These are phyloP conservation scores for Syncephalastrum racemosum DNA, from an alignment of 371 early-diverging fungal species.

Conservation along the genomic window DNA sequence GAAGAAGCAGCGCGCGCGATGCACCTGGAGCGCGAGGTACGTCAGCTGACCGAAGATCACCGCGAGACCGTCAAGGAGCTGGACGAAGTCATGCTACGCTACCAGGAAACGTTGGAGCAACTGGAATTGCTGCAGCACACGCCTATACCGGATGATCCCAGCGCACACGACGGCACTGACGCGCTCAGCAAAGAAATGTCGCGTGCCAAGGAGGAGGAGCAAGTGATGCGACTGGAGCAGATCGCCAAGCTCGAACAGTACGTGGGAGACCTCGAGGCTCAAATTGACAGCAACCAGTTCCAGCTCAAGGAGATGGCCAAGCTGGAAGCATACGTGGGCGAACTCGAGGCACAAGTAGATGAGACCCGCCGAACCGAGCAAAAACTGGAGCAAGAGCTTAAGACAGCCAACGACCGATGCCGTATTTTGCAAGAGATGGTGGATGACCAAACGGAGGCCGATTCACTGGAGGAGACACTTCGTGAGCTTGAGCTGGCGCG, in stretches of 20 bases:
- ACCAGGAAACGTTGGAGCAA: constrained; percentile 38
- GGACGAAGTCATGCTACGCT: constrained; percentile 36
- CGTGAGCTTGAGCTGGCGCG: neutral
- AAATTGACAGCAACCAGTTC: constrained; percentile 8
- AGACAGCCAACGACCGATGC: constrained; percentile 3
- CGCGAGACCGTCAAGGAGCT: constrained; percentile 36
- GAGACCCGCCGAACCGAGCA: neutral
- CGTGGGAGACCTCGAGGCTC: constrained; percentile 11
- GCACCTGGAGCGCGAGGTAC: constrained; percentile 21
- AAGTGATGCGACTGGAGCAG: constrained; percentile 12
- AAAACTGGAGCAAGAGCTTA: constrained; percentile 3
- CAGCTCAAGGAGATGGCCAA: constrained; percentile 9
- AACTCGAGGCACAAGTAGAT: no score
- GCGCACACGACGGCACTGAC: neutral
- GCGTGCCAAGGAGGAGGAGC: constrained; percentile 37
- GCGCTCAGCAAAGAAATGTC: constrained; percentile 38
- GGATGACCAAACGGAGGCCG: constrained; percentile 6
- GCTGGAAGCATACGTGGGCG: neutral
- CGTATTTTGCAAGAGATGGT: constrained; percentile 6
- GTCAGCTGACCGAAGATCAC: constrained; percentile 29
- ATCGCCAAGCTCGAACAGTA: constrained; percentile 19
- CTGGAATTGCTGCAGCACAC: constrained; percentile 15
- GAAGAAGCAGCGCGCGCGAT: constrained; percentile 20
- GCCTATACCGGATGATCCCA: constrained; percentile 5
- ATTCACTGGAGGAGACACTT: constrained; percentile 8